These are phyloP conservation scores for Fusarium sp. DNA, from an alignment of 2,329 filamentous ascomycete genomes.

Conservation along the genomic window DNA sequence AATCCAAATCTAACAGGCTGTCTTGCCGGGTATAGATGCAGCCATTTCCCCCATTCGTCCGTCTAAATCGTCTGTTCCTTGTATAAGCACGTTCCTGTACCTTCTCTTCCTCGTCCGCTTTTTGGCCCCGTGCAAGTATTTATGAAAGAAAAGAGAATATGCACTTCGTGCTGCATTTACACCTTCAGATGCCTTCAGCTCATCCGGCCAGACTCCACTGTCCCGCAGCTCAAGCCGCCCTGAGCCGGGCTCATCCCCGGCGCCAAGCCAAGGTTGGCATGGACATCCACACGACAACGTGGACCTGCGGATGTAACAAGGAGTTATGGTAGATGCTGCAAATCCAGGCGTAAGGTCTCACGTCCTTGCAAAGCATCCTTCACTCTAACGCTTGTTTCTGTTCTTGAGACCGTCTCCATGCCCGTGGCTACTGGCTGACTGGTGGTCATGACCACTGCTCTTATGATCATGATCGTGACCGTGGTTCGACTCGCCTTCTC, in stretches of 20 bases:
- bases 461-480: conserved; percentile 58
- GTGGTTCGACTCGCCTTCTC: conserved; percentile 49
- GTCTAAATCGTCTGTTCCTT: conserved; percentile 5
- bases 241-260: conserved; percentile 26
- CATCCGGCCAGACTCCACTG: conserved; percentile 32
- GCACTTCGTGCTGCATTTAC: conserved; percentile 6
- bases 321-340: conserved; percentile 12
- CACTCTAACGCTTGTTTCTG: conserved; percentile 50
- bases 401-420: conserved; percentile 45
- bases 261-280: conserved; percentile 16
- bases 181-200: conserved; percentile 26
- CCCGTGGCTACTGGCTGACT: conserved; percentile 38
- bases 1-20: conserved; percentile 1
- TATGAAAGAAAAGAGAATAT: conserved; percentile 1
- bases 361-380: conserved; percentile 12
- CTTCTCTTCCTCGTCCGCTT: conserved; percentile 3
- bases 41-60: neutral
- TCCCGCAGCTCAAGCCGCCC: conserved; percentile 13
- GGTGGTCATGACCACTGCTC: conserved; percentile 42
- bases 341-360: conserved; percentile 10
- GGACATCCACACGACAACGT: conserved; percentile 2
- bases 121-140: neutral
- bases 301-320: conserved; percentile 11
- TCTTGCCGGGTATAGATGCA: conserved; percentile 4
- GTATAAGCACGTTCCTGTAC: neutral